Conservation (phyloP, 225 moss, liverwort and hornwort genomes). For the Antitrichia curtipendula region DNA sequence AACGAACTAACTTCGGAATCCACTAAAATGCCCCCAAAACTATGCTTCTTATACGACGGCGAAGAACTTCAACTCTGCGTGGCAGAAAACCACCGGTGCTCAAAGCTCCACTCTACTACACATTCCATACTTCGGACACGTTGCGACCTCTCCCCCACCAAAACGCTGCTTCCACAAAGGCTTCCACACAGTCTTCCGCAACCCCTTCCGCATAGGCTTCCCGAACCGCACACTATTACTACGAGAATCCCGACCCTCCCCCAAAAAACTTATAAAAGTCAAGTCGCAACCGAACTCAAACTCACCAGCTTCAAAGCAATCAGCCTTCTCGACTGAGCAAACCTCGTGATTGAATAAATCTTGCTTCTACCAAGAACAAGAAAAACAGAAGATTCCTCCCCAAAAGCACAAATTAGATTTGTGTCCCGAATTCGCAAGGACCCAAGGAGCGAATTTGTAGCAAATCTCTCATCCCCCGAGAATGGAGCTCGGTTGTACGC, state of each 20-base stretch:
- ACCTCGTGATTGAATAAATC: too few relatives aligned
- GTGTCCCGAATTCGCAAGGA: neutral
- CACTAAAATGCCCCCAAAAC: neutral
- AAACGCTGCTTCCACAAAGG: neutral
- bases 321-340: neutral
- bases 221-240: neutral
- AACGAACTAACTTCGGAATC: neutral
- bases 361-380: neutral
- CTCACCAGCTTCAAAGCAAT: neutral
- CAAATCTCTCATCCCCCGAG: neutral
- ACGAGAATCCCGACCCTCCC: neutral
- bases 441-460: neutral
- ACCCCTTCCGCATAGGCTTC: neutral
- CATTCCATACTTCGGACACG: neutral
- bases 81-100: neutral
- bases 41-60: neutral
- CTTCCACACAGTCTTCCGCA: neutral
- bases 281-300: neutral
- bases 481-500: neutral
- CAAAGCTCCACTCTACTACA: neutral
- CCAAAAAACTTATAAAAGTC: too few relatives aligned
- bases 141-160: neutral
- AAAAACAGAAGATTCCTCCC: neutral
- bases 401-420: neutral
- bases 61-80: neutral